Percentiles rank a stretch among this genome's conserved stretches.
phyloP scores from a whole-genome alignment of 2,329 filamentous ascomycete genomes.

The Nemania serpens region DNA sequence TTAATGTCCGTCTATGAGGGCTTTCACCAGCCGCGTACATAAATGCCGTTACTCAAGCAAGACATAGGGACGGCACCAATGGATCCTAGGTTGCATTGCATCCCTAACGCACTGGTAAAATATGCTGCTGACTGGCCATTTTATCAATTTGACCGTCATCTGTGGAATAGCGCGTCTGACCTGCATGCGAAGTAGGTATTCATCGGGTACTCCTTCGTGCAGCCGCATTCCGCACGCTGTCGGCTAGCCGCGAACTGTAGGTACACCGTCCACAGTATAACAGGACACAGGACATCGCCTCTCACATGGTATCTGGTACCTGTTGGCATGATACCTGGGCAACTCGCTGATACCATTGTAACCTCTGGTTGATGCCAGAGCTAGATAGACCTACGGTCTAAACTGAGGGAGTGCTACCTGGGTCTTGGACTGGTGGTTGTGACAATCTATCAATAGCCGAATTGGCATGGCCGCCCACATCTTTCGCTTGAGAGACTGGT shows the following conservation, averaged over 20 bases:
- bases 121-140: slow-evolving; percentile 15
- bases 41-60: no score
- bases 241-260: background rate
- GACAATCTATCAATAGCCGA: background rate
- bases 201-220: slow-evolving; percentile 21
- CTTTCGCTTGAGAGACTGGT: slow-evolving; percentile 7
- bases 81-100: slow-evolving; percentile 20
- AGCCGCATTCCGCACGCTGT: slow-evolving; percentile 20
- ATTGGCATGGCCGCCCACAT: background rate
- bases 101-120: slow-evolving; percentile 3
- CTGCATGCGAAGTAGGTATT: slow-evolving; percentile 22
- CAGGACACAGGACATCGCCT: background rate
- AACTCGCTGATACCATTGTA: background rate
- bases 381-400: no score
- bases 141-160: slow-evolving; percentile 14
- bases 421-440: background rate
- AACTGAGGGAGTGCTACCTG: background rate
- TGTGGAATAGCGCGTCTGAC: slow-evolving; percentile 23
- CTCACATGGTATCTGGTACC: background rate
- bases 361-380: background rate
- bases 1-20: background rate
- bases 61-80: slow-evolving; percentile 16
- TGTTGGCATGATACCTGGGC: background rate
- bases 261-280: background rate
- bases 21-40: slow-evolving; percentile 10